Base-by-base conservation (phyloP, 805 yeast genomes). In the Wickerhamomyces hampshirensis region DNA sequence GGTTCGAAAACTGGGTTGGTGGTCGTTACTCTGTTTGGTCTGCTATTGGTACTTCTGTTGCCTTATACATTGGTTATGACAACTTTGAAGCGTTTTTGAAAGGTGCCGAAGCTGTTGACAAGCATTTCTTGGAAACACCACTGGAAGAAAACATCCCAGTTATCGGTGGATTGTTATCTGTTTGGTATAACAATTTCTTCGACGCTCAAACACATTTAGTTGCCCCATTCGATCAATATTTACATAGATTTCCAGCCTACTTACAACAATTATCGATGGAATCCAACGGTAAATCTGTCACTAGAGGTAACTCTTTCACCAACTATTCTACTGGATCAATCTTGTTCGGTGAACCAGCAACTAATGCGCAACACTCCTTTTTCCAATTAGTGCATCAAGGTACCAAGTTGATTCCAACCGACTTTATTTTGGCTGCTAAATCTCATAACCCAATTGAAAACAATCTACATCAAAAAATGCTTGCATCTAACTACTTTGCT, bases 11-110 rank as follows among this genome's bases (percentile, higher is more conserved):
- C 69, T 93, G 98, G 98, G 99, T 93, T 48, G 99, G 99, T 59
- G 99, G 99, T 61, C 84, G 99, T 68, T 93, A 93, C 80, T 93
- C 98, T n/a, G 98, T 93, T 44, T 93, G 99, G 99, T 85, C 96
- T 29, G 94, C 98, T 46, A 93, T 93, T 63, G 99, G 99, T 44
- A 77, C 93, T 53, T 85, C 96, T 19, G 91, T 93, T 46, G 95
- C 95, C 54, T 68, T 93, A 52, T 93, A 84, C 77, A 82, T 93
- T 62, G 99, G 99, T 49, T 93, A 62, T 64, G 98, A 93, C 47
- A 85, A 88, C 76, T 93, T 93, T 57, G 91, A 85, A 47, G 75
- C 75, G 43, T 87, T 93, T 77, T 74, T 93, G 57, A 84, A 82
- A 66, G 99, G 99, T 71, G 98, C 96, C 46, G 96, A 93, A 71